Evolutionary conservation across 176 grass and related monocot species (phyloP).

Genomic region (Eleusine indica): DNA sequence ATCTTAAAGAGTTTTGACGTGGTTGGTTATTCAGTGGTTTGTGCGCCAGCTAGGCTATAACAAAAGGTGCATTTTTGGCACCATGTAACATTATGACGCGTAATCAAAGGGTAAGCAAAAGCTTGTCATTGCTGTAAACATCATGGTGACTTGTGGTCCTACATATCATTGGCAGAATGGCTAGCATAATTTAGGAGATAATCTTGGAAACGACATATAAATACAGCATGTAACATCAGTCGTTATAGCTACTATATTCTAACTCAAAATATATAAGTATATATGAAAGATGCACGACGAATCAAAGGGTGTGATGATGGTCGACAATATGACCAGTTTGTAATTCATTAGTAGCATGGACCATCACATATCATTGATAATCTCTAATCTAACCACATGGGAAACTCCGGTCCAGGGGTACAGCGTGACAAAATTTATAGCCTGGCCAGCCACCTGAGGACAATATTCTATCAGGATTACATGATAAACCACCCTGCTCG

Average conservation of each 20-base stretch:
- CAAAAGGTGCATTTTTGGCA: not conserved
- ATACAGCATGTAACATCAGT: too few species aligned
- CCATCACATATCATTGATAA: not conserved
- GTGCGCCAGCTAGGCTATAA: not conserved
- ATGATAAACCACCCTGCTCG: not conserved
- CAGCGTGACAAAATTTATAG: not conserved
- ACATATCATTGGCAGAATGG: too few species aligned
- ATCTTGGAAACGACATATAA: too few species aligned
- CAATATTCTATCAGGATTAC: not conserved
- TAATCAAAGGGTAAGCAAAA: conserved; percentile 6
- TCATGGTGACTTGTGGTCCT: too few species aligned
- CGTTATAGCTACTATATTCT: too few species aligned
- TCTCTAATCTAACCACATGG: not conserved
- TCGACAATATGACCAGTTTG: too few species aligned
- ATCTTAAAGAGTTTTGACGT: conserved; percentile 2
- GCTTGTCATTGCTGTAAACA: conserved; percentile 3
- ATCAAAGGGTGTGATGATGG: too few species aligned
- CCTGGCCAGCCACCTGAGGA: not conserved
- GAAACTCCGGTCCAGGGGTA: not conserved
- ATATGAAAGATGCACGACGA: too few species aligned
- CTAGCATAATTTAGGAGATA: too few species aligned
- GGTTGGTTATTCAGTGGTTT: not conserved
- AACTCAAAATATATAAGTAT: too few species aligned
- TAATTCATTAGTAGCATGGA: not conserved
- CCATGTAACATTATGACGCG: not conserved